Conservation (phyloP, 1,284 basidiomycete genomes). For the Mycena citricolor region DNA sequence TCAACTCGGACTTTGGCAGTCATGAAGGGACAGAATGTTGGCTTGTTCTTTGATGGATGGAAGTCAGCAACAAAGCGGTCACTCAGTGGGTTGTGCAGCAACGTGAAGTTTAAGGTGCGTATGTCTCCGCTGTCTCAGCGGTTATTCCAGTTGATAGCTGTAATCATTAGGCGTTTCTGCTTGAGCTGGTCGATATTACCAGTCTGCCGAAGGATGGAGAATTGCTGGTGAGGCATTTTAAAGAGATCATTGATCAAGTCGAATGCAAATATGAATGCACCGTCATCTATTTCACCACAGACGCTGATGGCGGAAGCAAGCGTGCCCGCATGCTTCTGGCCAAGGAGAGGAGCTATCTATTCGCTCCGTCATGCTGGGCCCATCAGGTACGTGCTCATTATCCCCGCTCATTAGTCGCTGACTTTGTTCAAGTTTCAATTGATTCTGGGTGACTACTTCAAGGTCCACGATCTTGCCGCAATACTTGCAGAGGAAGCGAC, state of each 20-base stretch:
- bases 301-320: constrained; percentile 22
- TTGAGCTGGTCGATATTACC: constrained; percentile 9
- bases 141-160: background rate
- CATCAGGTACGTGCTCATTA: constrained; percentile 16
- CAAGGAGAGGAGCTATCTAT: constrained; percentile 10
- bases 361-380: constrained; percentile 17
- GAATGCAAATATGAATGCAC: background rate
- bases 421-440: constrained; percentile 3
- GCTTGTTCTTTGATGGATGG: constrained; percentile 12
- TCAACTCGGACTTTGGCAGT: no score
- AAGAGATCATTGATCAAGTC: constrained; percentile 4
- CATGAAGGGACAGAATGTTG: no score
- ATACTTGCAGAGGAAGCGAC: constrained; percentile 7
- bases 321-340: constrained; percentile 15
- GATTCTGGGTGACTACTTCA: constrained; percentile 15
- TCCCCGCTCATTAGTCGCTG: background rate
- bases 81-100: constrained; percentile 1
- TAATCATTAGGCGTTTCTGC: background rate
- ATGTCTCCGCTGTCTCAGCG: no score
- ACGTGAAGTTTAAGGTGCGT: constrained; percentile 9
- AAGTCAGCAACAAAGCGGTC: background rate
- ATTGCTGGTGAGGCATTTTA: background rate
- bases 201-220: constrained; percentile 3
- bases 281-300: constrained; percentile 1
- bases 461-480: background rate